These are phyloP conservation scores for Xanthoconium purpureum DNA, from an alignment of 768 basidiomycete genomes.

Conservation along the genomic window DNA sequence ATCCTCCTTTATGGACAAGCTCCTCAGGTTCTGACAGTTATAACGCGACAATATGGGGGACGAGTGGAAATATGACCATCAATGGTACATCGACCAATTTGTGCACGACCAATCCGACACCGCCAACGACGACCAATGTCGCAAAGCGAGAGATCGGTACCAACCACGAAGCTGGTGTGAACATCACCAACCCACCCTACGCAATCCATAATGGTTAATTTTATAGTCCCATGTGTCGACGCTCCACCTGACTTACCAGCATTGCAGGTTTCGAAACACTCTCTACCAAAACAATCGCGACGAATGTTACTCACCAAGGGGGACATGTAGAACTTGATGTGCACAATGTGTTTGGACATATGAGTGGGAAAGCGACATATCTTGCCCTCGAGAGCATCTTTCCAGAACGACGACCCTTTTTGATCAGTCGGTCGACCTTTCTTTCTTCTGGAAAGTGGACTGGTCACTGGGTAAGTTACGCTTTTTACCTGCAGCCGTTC, in stretches of 20 bases:
- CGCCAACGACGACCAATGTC: conserved; percentile 6
- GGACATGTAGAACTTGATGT: conserved; percentile 61
- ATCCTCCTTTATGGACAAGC: neutral
- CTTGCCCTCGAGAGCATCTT: conserved; percentile 49
- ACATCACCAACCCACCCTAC: conserved; percentile 61
- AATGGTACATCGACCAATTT: conserved; percentile 56
- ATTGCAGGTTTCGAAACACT: conserved; percentile 47
- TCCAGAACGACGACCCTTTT: conserved; percentile 61
- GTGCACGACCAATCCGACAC: conserved; percentile 15
- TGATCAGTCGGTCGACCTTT: conserved; percentile 66
- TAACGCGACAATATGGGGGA: conserved; percentile 55
- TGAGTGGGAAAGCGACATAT: conserved; percentile 66
- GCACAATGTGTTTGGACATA: conserved; percentile 67
- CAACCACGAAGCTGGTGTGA: conserved; percentile 40
- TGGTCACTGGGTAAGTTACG: conserved; percentile 55
- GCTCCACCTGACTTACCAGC: neutral
- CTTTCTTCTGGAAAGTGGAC: conserved; percentile 64
- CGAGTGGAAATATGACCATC: conserved; percentile 69
- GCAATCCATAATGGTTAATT: conserved; percentile 59
- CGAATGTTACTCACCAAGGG: conserved; percentile 64
- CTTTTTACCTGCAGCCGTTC: neutral
- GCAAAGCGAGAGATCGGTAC: conserved; percentile 45
- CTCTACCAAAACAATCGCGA: conserved; percentile 53
- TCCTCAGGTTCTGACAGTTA: conserved; percentile 48
- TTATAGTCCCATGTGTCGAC: conserved; percentile 19